Percentiles rank a stretch among this genome's conserved stretches.
Conservation (phyloP, 2,329 filamentous ascomycete species). For the Penicillium brasilianum region DNA sequence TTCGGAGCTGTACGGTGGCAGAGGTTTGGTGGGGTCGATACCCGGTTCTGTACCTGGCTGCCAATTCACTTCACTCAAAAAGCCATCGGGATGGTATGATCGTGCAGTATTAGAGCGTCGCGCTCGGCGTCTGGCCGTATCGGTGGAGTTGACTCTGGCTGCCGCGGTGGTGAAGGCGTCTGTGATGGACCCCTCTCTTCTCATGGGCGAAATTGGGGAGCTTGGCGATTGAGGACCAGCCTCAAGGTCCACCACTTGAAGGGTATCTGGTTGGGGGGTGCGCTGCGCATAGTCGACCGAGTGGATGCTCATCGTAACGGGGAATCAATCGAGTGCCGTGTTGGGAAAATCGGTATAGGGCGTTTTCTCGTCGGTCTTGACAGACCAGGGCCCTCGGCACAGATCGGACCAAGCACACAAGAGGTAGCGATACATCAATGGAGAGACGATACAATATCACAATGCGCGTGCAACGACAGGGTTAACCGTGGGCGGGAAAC, state of each 20-base stretch:
- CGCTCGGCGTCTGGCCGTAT: slow-evolving; percentile 41
- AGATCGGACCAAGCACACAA: neutral
- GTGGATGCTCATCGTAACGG: slow-evolving; percentile 39
- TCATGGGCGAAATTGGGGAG: slow-evolving; percentile 27
- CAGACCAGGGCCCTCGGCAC: neutral
- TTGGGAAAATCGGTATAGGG: neutral
- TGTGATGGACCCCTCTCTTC: slow-evolving; percentile 26
- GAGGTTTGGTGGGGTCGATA: slow-evolving; percentile 64
- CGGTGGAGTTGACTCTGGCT: slow-evolving; percentile 37
- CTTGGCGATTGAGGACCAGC: slow-evolving; percentile 37
- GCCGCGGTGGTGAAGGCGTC: slow-evolving; percentile 34
- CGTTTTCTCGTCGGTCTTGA: slow-evolving; percentile 10
- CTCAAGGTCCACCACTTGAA: slow-evolving; percentile 43
- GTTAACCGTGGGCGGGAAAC: neutral
- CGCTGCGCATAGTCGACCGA: slow-evolving; percentile 40
- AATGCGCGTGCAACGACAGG: neutral
- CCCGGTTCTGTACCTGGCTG: slow-evolving; percentile 66
- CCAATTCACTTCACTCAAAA: slow-evolving; percentile 46
- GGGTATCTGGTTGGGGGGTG: slow-evolving; percentile 23
- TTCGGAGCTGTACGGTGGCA: slow-evolving; percentile 67
- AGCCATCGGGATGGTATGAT: slow-evolving; percentile 47
- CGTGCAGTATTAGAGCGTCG: slow-evolving; percentile 48
- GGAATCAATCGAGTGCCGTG: neutral
- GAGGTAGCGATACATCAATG: neutral
- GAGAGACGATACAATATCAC: no score